Base-by-base conservation (phyloP, 2,329 filamentous ascomycete genomes). In the Sporothrix inflata region DNA sequence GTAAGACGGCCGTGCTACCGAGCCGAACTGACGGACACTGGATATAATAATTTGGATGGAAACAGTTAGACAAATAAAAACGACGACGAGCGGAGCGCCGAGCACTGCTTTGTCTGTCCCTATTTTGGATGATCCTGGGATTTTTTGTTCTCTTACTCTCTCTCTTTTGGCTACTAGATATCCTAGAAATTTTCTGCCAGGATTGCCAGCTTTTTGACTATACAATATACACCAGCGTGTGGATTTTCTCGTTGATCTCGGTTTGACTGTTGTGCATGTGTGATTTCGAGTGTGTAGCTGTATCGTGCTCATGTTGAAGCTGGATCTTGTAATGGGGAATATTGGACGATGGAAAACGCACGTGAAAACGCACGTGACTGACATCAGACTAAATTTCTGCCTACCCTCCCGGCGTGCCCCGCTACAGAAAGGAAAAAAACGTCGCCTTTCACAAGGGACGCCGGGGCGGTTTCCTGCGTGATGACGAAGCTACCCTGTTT, bases 201-300 rank as follows among this genome's bases (percentile, higher is more conserved):
- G 68, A 70, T 51, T 21, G 65, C 27, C 27, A 21, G 42, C n/a
- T 60, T 49, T 53, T 67, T 67, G 38, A 57, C 57, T 65, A 57
- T 67, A 65, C 34, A 71, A 71, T 71, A 67, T 47, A 71, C 49
- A 71, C 70, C 70, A 71, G 57, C 61, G 60, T 53, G 70, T 67
- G 61, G 70, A 71, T 66, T 71, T 65, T 51, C 19, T 42, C 12
- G 49, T 69, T 55, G 3, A 40, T 16, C 45, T 16, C n/a, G 12
- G 51, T 34, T 19, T 19, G 34, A 30, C 34, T 11, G 66, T n/a
- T 2, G 42, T 49, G 8, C 27, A 12, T 63, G 69, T n/a, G 42
- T 63, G 42, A 27, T 30, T 30, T 30, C 24, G 12, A 61, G 7
- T 38, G 30, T 60, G 27, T 38, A 53, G 21, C 51, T 47, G 51